These are phyloP conservation scores for Pythium graminicola DNA, from an alignment of 352 stramenopile species.

Conservation along the genomic window DNA sequence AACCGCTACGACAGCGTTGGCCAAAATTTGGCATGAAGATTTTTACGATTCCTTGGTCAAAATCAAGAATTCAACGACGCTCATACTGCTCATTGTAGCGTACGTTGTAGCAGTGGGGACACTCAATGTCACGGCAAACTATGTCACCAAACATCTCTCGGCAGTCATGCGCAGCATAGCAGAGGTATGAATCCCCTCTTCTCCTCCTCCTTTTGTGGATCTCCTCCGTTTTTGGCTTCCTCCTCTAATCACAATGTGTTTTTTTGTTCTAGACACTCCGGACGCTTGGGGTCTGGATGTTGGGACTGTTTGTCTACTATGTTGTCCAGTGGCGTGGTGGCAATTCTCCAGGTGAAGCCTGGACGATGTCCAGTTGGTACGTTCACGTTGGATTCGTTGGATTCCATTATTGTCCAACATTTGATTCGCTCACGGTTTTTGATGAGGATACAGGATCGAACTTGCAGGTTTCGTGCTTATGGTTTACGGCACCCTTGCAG, in stretches of 20 bases:
- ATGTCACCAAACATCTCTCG: slow-evolving; percentile 83
- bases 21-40: slow-evolving; percentile 77
- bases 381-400: neutral
- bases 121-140: slow-evolving; percentile 77
- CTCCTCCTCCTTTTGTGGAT: neutral
- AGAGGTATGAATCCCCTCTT: slow-evolving; percentile 36
- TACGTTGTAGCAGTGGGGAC: slow-evolving; percentile 73
- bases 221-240: neutral
- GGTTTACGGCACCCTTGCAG: slow-evolving; percentile 70
- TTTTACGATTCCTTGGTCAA: slow-evolving; percentile 76
- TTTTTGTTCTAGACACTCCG: slow-evolving; percentile 46
- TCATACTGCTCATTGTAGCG: slow-evolving; percentile 46
- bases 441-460: slow-evolving; percentile 38
- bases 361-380: slow-evolving; percentile 67
- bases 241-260: neutral
- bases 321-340: slow-evolving; percentile 57
- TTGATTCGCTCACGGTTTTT: neutral
- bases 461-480: slow-evolving; percentile 69
- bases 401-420: no score
- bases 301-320: slow-evolving; percentile 77
- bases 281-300: slow-evolving; percentile 69
- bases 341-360: slow-evolving; percentile 57
- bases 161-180: slow-evolving; percentile 77
- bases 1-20: slow-evolving; percentile 32
- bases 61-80: slow-evolving; percentile 55